A percentile compares a stretch with the other conserved stretches of the same genome.
Evolutionary conservation across 805 yeast species (phyloP).

Genomic region (Ogataea allantospora): DNA sequence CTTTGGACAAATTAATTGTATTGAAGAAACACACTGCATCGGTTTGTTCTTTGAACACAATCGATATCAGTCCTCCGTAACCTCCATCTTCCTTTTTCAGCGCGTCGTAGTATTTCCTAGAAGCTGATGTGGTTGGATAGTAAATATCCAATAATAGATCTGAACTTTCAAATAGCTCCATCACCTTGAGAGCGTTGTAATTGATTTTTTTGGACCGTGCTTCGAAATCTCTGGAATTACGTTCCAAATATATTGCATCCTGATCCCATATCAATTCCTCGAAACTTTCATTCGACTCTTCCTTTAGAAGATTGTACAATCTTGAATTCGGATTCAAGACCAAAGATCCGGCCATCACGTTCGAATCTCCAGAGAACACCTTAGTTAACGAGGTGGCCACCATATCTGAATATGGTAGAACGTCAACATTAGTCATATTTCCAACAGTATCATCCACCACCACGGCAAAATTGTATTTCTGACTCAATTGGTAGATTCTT

Average conservation of each 20-base stretch:
- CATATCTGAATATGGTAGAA: slow-evolving; percentile 79
- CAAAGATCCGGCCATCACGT: slow-evolving; percentile 92
- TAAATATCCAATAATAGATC: slow-evolving; percentile 61
- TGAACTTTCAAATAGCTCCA: slow-evolving; percentile 49
- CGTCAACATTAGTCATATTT: slow-evolving; percentile 80
- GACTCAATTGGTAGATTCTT: slow-evolving; percentile 63
- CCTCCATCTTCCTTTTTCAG: slow-evolving; percentile 73
- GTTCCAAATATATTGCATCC: slow-evolving; percentile 87
- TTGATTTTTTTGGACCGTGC: slow-evolving; percentile 58
- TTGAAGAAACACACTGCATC: slow-evolving; percentile 77
- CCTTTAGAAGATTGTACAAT: slow-evolving; percentile 48
- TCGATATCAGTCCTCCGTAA: slow-evolving; percentile 82
- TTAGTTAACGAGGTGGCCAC: slow-evolving; percentile 87
- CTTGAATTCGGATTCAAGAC: slow-evolving; percentile 69
- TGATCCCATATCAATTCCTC: slow-evolving; percentile 88
- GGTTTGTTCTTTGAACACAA: slow-evolving; percentile 61
- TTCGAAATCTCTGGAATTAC: slow-evolving; percentile 89
- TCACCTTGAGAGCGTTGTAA: slow-evolving; percentile 51
- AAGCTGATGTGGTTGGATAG: slow-evolving; percentile 62
- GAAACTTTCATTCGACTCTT: slow-evolving; percentile 49
- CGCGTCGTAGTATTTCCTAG: slow-evolving; percentile 66
- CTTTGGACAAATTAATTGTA: slow-evolving; percentile 67
- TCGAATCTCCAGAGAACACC: slow-evolving; percentile 90
- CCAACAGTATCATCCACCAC: slow-evolving; percentile 95
- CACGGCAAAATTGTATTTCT: slow-evolving; percentile 68